Evolutionary conservation across 306 rosid genomes (phyloP).

Genomic region (Prosopis cineraria): DNA sequence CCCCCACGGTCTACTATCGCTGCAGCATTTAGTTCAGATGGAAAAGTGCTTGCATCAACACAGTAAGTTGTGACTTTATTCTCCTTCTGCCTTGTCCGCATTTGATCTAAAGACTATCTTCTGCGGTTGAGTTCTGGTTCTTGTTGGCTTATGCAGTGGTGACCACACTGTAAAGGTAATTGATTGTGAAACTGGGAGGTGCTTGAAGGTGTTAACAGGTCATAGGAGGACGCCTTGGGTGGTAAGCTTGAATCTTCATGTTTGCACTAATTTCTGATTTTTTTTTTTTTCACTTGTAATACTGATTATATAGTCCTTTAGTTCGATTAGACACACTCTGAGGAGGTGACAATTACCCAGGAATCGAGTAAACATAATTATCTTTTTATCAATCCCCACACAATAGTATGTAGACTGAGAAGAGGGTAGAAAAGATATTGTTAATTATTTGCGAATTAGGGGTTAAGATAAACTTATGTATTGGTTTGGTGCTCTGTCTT

Average conservation of each 20-base stretch:
- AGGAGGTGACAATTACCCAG: neutral
- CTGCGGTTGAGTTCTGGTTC: slow-evolving; percentile 20
- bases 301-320: neutral
- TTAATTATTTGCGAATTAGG: neutral
- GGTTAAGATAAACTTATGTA: neutral
- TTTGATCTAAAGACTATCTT: slow-evolving; percentile 16
- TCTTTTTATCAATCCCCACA: neutral
- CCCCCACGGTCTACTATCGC: slow-evolving; percentile 59
- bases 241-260: slow-evolving; percentile 38
- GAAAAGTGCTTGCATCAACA: slow-evolving; percentile 54
- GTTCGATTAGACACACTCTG: neutral
- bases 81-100: slow-evolving; percentile 14
- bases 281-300: neutral
- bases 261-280: slow-evolving; percentile 24
- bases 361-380: neutral
- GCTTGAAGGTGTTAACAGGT: slow-evolving; percentile 52
- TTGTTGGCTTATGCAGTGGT: slow-evolving; percentile 41
- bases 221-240: slow-evolving; percentile 62
- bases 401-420: neutral
- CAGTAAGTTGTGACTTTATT: slow-evolving; percentile 43
- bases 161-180: slow-evolving; percentile 55
- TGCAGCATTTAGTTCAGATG: slow-evolving; percentile 56
- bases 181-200: slow-evolving; percentile 49
- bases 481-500: neutral
- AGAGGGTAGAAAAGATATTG: neutral